Percentiles rank a stretch among this genome's conserved stretches.
phyloP scores from a whole-genome alignment of 345 rosid species.

The Eucalyptus cladocalyx region DNA sequence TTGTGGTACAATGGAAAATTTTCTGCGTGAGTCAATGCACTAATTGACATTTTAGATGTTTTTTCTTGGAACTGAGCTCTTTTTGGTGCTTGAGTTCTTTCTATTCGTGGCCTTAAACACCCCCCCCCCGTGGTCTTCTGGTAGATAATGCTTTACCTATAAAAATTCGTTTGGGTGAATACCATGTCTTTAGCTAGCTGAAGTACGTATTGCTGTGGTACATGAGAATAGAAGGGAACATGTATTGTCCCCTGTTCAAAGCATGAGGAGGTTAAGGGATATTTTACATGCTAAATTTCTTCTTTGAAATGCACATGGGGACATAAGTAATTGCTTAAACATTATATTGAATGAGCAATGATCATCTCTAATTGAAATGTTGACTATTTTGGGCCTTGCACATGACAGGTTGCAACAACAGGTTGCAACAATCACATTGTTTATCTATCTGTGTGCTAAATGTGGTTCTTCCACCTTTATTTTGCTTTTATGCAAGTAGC shows the following conservation, averaged over 20 bases:
- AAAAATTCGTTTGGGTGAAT: neutral
- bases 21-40: neutral
- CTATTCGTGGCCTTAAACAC: neutral
- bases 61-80: neutral
- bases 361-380: neutral
- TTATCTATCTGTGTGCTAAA: neutral
- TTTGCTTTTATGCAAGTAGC: neutral
- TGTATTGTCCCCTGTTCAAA: neutral
- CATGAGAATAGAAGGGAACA: neutral
- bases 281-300: neutral
- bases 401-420: neutral
- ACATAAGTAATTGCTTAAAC: neutral
- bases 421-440: neutral
- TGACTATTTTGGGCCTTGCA: neutral
- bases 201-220: neutral
- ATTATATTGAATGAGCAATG: neutral
- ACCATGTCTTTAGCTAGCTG: neutral
- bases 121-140: neutral
- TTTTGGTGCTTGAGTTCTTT: neutral
- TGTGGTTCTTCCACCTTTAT: neutral
- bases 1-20: neutral
- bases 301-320: neutral
- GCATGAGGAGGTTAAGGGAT: neutral
- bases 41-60: neutral
- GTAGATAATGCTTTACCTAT: neutral